phyloP scores from a whole-genome alignment of 257 asterid genomes.

The Primulina tabacum region DNA sequence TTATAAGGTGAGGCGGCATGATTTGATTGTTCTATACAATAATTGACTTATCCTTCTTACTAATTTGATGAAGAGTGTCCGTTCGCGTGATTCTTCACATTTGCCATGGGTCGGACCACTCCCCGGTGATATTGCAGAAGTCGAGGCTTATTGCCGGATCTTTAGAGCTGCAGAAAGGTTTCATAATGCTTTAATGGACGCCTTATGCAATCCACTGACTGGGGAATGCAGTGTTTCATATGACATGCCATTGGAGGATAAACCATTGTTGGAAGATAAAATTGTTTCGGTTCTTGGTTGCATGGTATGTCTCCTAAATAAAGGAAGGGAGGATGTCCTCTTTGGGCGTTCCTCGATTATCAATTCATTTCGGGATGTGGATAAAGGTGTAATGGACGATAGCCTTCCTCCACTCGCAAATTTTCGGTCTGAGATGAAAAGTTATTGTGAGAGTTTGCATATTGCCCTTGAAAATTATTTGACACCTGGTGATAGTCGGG shows the following conservation, averaged over 20 bases:
- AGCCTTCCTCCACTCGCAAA: constrained; percentile 80
- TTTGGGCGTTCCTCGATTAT: constrained; percentile 66
- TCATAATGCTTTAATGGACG: constrained; percentile 83
- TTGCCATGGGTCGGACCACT: constrained; percentile 84
- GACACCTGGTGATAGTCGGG: constrained; percentile 71
- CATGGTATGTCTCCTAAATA: constrained; percentile 87
- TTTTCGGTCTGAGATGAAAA: constrained; percentile 93
- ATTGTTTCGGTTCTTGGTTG: constrained; percentile 95
- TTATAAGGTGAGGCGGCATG: constrained; percentile 11
- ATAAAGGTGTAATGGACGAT: constrained; percentile 53
- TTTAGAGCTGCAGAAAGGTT: constrained; percentile 89
- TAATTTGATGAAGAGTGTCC: constrained; percentile 48
- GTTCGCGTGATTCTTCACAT: constrained; percentile 51
- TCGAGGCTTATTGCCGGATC: constrained; percentile 95
- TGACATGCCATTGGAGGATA: constrained; percentile 79
- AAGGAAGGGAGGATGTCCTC: constrained; percentile 91
- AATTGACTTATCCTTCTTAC: constrained; percentile 28
- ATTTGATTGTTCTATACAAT: constrained; percentile 4
- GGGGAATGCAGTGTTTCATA: constrained; percentile 90
- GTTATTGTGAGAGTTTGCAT: constrained; percentile 93
- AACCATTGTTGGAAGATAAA: constrained; percentile 74
- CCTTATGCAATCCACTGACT: constrained; percentile 82
- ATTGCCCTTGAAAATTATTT: constrained; percentile 76
- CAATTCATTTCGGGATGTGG: constrained; percentile 56
- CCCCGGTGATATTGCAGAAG: constrained; percentile 96